Percentiles rank a stretch among this genome's conserved stretches.
Evolutionary conservation across 1,284 basidiomycete species (phyloP).

Genomic region (Trametes polyzona): DNA sequence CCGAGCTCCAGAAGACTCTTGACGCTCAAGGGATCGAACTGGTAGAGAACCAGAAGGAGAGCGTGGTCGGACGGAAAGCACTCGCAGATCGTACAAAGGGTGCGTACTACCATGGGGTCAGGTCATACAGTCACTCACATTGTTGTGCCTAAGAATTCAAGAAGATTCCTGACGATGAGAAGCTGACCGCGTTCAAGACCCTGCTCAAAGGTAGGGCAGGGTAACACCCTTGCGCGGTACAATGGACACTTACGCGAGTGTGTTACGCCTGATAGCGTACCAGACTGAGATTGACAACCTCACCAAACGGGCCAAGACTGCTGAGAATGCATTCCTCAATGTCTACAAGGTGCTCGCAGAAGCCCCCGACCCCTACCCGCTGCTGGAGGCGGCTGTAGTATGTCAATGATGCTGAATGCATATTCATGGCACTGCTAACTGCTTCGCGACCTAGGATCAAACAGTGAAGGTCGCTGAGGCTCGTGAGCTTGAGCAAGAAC

Average conservation of each 20-base stretch:
- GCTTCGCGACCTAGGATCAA: conserved; percentile 66
- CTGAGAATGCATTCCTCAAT: conserved; percentile 93
- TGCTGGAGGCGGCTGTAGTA: conserved; percentile 92
- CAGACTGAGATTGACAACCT: conserved; percentile 96
- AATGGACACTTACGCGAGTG: no score
- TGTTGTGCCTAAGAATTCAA: no score
- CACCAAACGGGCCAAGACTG: conserved; percentile 87
- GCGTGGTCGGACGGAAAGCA: conserved; percentile 89
- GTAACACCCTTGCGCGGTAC: not conserved
- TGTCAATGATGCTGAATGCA: conserved; percentile 31
- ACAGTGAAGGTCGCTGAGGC: conserved; percentile 87
- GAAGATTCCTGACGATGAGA: conserved; percentile 87
- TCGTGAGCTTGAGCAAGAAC: conserved; percentile 71
- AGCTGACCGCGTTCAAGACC: conserved; percentile 83
- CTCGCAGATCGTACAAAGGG: conserved; percentile 94
- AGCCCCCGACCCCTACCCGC: conserved; percentile 94
- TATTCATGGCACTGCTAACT: not conserved
- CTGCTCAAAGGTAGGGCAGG: conserved; percentile 75
- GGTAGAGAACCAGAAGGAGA: conserved; percentile 98
- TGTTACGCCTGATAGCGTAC: conserved; percentile 63
- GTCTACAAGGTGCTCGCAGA: conserved; percentile 94
- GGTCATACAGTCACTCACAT: no score
- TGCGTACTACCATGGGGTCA: no score
- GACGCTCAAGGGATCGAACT: conserved; percentile 91
- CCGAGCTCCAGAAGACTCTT: conserved; percentile 90